Percentiles rank a stretch among this genome's conserved stretches.
Evolutionary conservation across 768 basidiomycete genomes (phyloP).

Genomic region (Tricholoma sp.): DNA sequence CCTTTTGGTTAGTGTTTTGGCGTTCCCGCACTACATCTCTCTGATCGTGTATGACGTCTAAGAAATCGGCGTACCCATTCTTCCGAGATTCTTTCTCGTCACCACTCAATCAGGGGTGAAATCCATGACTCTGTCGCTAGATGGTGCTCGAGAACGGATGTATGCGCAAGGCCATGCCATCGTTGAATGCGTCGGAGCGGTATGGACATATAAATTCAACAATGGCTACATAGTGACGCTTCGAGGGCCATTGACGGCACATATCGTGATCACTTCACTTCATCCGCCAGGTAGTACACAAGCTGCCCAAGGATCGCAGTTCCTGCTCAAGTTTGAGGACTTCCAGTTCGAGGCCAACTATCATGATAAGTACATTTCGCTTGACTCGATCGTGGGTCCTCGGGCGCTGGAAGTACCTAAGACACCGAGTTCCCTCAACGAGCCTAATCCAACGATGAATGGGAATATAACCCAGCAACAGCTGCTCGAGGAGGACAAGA

Average conservation of each 20-base stretch:
- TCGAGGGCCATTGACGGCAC: slow-evolving; percentile 67
- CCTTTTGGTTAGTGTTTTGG: slow-evolving; percentile 62
- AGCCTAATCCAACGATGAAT: slow-evolving; percentile 18
- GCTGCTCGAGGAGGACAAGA: slow-evolving; percentile 46
- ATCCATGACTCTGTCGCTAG: slow-evolving; percentile 75
- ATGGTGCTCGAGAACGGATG: slow-evolving; percentile 68
- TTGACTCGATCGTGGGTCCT: slow-evolving; percentile 54
- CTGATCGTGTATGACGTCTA: slow-evolving; percentile 3
- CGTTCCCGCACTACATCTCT: slow-evolving; percentile 4
- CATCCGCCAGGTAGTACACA: slow-evolving; percentile 23
- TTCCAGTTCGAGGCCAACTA: slow-evolving; percentile 68
- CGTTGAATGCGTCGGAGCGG: slow-evolving; percentile 66
- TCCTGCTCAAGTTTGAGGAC: slow-evolving; percentile 60
- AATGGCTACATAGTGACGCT: slow-evolving; percentile 78
- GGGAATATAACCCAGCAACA: slow-evolving; percentile 19
- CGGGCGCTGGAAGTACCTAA: slow-evolving; percentile 40
- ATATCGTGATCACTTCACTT: slow-evolving; percentile 42
- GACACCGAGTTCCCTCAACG: slow-evolving; percentile 27
- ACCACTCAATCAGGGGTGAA: slow-evolving; percentile 82
- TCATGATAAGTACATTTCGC: slow-evolving; percentile 71
- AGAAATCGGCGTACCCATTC: slow-evolving; percentile 79
- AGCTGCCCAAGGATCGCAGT: slow-evolving; percentile 17
- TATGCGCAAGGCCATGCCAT: slow-evolving; percentile 41
- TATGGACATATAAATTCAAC: slow-evolving; percentile 79
- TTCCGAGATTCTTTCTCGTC: slow-evolving; percentile 81